Evolutionary conservation across 768 basidiomycete species (phyloP), one percentile per base, ranked within the genome.

Genomic region (Tulasnella sp.): DNA sequence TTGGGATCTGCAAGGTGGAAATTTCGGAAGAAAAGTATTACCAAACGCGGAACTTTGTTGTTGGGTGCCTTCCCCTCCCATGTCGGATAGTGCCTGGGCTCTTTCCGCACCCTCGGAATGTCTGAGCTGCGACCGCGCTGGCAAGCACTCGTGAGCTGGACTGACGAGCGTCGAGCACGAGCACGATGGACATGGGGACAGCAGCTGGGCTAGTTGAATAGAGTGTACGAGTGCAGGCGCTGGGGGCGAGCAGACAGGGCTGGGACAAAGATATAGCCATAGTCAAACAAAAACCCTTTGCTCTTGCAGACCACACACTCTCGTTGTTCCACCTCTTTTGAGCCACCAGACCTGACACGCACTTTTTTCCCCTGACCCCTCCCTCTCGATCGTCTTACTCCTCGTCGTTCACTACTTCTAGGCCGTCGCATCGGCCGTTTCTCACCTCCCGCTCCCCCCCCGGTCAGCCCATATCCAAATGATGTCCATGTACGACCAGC

Each of bases 401-500:
- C 37, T 14, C 31, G 24, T 60, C 31, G 24, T 60, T 60, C 58
- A n/a, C 16, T n/a, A 60, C 58, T 60, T n/a, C n/a, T 46, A 31
- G 14, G 58, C 31, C 58, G 1, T n/a, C n/a, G 16, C 58, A 16
- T n/a, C n/a, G n/a, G 58, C 0, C 58, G n/a, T 60, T n/a, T 60
- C 24, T 28, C 58, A 60, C 7, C 58, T 60, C 58, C 64, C 34
- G 5, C 40, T 6, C n/a, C 37, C 14, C 40, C 74, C n/a, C n/a
- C n/a, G n/a, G 16, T 42, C 74, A 75, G 41, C 40, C 74, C 41
- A 75, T 34, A 44, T 75, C n/a, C 74, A 42, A 44, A 44, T 44
- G 76, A 50, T 77, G 76, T 46, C 79, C 44, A 34, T 60, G 44
- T 80, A 80, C 72, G 40, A 75, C 40, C 79, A 80, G 14, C 79